Evolutionary conservation across 306 rosid genomes (phyloP), one percentile per base, ranked within the genome.

Genomic region (Citrullus colocynthis): DNA sequence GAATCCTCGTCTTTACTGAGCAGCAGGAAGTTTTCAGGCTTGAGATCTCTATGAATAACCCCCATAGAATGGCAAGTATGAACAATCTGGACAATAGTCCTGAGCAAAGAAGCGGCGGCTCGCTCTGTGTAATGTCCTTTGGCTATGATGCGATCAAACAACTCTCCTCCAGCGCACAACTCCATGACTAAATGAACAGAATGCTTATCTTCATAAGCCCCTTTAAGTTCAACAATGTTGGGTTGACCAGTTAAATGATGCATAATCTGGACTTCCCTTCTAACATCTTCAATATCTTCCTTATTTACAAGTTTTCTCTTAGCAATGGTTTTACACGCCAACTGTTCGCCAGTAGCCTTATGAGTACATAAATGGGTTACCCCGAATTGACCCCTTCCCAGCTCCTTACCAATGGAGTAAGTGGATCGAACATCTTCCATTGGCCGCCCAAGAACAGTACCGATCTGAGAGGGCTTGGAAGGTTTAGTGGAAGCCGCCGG

Each of bases 11-110:
- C 90, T 85, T 88, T 92, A 67, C 73, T 90, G 56, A 87, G 85
- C 82, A 95, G 74, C n/a, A 95, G 97, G 89, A 95, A 95, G 85
- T 95, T 95, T 83, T 95, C 99, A 71, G 99, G 98, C 89, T 95
- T 95, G 54, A 95, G 97, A 85, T 95, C 99, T 34, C 99, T 88
- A 69, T 95, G 99, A 74, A 95, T 92, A 77, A 95, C 97, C 30
- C 97, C 99, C 97, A 95, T 88, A 78, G 98, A 90, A 81, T 95
- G 99, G 34, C 97, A 95, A 1, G 92, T 95, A 57, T 92, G 97
- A 9, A 95, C 98, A 62, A 95, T 95, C 75, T 92, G 92, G 30
- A 95, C 99, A 0, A 95, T 92, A 20, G 97, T 95, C 39, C 97
- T 81, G 37, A 91, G 48, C 89, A 95, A 85, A 0, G 96, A 85